phyloP scores from a whole-genome alignment of 2,329 filamentous ascomycete genomes.

The Tympanopsis confertula region DNA sequence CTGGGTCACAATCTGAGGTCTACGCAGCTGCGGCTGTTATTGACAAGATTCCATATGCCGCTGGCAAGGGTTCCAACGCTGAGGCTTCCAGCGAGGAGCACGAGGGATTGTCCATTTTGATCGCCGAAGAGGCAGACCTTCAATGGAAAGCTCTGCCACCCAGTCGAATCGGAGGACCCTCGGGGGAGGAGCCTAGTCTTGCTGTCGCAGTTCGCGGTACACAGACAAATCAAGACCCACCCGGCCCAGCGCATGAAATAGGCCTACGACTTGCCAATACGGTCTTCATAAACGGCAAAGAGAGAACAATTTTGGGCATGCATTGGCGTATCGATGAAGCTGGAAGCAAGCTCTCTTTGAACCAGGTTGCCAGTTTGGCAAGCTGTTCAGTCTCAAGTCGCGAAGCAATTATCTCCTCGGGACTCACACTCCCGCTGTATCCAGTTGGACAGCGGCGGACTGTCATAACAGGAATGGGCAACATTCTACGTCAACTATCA shows the following conservation, averaged over 20 bases:
- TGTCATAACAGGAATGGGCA: constrained; percentile 26
- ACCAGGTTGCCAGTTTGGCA: not conserved
- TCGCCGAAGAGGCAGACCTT: not conserved
- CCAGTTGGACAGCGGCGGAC: constrained; percentile 21
- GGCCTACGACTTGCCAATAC: constrained; percentile 26
- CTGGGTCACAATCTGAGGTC: constrained; percentile 5
- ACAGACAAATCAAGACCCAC: constrained; percentile 4
- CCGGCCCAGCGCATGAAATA: constrained; percentile 13
- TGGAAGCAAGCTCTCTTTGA: constrained; percentile 7
- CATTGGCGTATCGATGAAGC: constrained; percentile 16
- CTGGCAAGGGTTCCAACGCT: constrained; percentile 10
- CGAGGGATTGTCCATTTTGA: not conserved
- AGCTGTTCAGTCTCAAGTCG: not conserved
- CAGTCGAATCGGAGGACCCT: not conserved
- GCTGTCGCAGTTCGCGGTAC: constrained; percentile 10
- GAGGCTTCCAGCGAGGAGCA: not conserved
- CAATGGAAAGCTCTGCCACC: not conserved
- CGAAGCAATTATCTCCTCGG: constrained; percentile 6
- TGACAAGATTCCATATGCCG: constrained; percentile 17
- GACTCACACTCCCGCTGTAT: constrained; percentile 17
- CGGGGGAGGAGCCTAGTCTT: not conserved
- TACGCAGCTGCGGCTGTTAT: constrained; percentile 20
- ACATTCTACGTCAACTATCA: constrained; percentile 24
- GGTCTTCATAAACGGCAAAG: constrained; percentile 25
- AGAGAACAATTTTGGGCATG: constrained; percentile 22